Evolutionary conservation across 257 asterid species (phyloP).

Genomic region (Anisodus acutangulus): DNA sequence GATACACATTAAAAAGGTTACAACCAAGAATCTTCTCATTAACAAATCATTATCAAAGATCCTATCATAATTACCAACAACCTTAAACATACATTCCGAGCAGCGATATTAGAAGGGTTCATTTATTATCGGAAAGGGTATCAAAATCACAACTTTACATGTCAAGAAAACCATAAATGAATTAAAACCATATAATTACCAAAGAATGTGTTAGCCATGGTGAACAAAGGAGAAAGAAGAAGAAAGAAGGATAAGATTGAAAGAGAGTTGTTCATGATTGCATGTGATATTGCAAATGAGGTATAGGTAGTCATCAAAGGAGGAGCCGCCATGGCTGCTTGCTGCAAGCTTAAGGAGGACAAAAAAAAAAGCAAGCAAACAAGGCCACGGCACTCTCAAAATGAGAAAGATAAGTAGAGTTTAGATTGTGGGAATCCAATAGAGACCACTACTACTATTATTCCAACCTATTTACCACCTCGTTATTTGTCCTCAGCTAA

Average conservation of each 20-base stretch:
- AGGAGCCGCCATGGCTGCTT: constrained; percentile 29
- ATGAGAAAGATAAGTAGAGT: background rate
- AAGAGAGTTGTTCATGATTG: background rate
- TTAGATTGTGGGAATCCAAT: background rate
- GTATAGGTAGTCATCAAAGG: background rate
- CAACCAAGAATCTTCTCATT: background rate
- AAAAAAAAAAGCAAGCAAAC: constrained; percentile 8
- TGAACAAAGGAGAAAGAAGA: constrained; percentile 6
- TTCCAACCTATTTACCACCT: background rate
- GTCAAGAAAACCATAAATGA: background rate
- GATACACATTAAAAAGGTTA: background rate
- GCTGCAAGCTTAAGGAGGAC: constrained; percentile 21
- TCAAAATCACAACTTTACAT: background rate
- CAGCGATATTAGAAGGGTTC: background rate
- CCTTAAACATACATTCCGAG: background rate
- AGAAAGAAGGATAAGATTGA: constrained; percentile 4
- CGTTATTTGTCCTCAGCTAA: background rate
- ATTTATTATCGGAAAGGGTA: background rate
- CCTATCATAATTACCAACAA: background rate
- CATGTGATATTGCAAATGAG: background rate
- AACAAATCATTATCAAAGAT: background rate
- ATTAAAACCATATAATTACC: background rate
- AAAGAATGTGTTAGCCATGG: background rate
- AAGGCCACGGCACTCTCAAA: constrained; percentile 23
- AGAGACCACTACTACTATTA: background rate